Base-by-base conservation (phyloP, 2,329 filamentous ascomycete species). In the Sporothrix pseudoabietina region DNA sequence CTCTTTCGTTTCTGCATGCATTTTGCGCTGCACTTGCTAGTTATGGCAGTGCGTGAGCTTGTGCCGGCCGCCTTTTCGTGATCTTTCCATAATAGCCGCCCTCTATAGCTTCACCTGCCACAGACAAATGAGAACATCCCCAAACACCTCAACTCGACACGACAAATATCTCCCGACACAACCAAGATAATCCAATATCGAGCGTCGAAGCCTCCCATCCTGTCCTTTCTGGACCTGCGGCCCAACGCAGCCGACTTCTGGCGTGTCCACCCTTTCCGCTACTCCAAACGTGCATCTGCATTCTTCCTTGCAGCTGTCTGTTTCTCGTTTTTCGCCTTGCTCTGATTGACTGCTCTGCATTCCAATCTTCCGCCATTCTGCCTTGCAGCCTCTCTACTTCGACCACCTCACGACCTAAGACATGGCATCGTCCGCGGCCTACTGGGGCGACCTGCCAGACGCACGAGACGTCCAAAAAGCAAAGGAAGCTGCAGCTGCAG, bases 371-470 rank as follows among this genome's bases (percentile, higher is more conserved):
- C 39, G 32, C 39, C 72, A 41, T 65, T 72, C 59, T 72, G 75
- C 71, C 74, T 73, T 12, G 14, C 41, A 14, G 3, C 10, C 44
- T 69, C 71, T 19, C 35, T 35, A 35, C 35, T 35, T 30, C 61
- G 30, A 39, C 73, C 72, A 54, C 54, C 44, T 44, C 72, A 69
- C 74, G 16, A 32, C 14, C 55, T 44, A 16, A 73, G 57, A 65
- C 80, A 87, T 86, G 84, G 81, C 85, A 6, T 59, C 73, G 2
- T n/a, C 19, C 71, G 77, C 85, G 74, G 85, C 86, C 54, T 89
- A 89, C 82, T 89, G 87, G 87, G 87, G 87, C 79, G 81, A 87
- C 78, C 82, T 89, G 75, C 87, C 88, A 74, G 80, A 83, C 75
- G 81, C 85, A 10, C 47, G 52, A 30, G 39, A 68, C 8, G 7